Evolutionary conservation across 2,329 filamentous ascomycete species (phyloP), one percentile per base, ranked within the genome.

Genomic region (Macroventuria anomochaeta): DNA sequence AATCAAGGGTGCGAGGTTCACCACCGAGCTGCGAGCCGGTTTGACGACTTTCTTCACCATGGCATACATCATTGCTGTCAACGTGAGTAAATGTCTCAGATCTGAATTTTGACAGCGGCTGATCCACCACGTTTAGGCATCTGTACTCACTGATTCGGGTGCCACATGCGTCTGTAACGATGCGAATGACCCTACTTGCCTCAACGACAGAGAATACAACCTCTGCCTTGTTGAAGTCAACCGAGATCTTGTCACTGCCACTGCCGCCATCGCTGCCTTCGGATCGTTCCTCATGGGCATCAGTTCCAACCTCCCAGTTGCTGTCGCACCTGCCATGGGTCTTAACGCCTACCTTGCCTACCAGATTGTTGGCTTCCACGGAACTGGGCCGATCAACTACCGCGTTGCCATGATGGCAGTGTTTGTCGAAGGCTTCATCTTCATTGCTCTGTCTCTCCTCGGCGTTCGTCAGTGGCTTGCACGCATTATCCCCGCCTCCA

Each of bases 261-360:
- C 91, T 3, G 90, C 91, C 31, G 91, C 91, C 39, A 93, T 95
- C 61, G 83, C 90, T n/a, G 88, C 89, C 17, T 76, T 96, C 26
- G 84, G 88, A 2, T 88, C 86, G 7, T 91, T 95, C 74, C 87
- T 82, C 72, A 92, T 96, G 88, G 91, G 91, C 15, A 74, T 93
- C 1, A 85, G 91, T 59, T 87, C 91, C 52, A 96, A 96, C 63
- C 80, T 93, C 70, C 90, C 91, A 0, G 86, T 91, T 59, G 87
- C 85, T 5, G 75, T 90, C 40, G 88, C 88, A 4, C 88, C 88
- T 5, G 88, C 88, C 15, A 90, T 91, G 88, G 88, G 91, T 18
- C 73, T 96, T 46, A 96, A 96, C 67, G 91, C 91, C n/a, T 96
- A 96, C 72, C 95, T 96, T 67, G 84, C 91, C 15, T 96, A 89